Base-by-base conservation (phyloP, 2,329 filamentous ascomycete species). In the Talaromyces atroroseus region DNA sequence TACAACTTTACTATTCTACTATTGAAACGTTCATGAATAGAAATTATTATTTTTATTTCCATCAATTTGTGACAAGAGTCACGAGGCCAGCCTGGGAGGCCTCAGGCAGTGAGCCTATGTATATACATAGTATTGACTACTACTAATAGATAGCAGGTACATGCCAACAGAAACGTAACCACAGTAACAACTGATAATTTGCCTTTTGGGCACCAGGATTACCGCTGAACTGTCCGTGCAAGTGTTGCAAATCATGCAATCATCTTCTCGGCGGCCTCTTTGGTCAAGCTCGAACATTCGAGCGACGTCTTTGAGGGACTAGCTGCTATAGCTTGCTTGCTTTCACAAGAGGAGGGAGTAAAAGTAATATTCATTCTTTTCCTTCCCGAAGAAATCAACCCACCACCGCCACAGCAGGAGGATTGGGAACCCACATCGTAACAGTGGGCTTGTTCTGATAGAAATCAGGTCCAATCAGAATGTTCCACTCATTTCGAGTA, bases 401-500 rank as follows among this genome's bases (percentile, higher is more conserved):
- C 16, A 66, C 63, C 12, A 65, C 59, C 1, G 49, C 34, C 18
- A 72, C 69, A 29, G 56, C 38, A 4, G 70, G 67, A 32, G 32
- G 32, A 29, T 68, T 71, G 6, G 71, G 71, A 26, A 65, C 70
- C 71, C 69, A 72, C 60, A 71, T 71, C 2, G 71, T 73, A 23
- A 73, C 64, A 1, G 62, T 65, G 21, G 68, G 65, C 51, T 69
- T 67, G 5, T 64, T 26, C 48, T 64, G 60, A 2, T 59, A 63
- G 24, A 71, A 66, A 12, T 69, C 69, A 38, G 68, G 61, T 14
- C 63, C 64, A 20, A 72, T 62, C 20, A 75, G 63, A 26, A 75
- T 64, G 52, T 74, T 74, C 73, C 73, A 75, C 58, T 75, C 73
- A 38, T 69, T 72, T 14, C 68, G 63, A 2, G 73, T 75, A 54